These are phyloP conservation scores for Coriolopsis trogii DNA, from an alignment of 1,284 basidiomycete genomes.

Conservation along the genomic window DNA sequence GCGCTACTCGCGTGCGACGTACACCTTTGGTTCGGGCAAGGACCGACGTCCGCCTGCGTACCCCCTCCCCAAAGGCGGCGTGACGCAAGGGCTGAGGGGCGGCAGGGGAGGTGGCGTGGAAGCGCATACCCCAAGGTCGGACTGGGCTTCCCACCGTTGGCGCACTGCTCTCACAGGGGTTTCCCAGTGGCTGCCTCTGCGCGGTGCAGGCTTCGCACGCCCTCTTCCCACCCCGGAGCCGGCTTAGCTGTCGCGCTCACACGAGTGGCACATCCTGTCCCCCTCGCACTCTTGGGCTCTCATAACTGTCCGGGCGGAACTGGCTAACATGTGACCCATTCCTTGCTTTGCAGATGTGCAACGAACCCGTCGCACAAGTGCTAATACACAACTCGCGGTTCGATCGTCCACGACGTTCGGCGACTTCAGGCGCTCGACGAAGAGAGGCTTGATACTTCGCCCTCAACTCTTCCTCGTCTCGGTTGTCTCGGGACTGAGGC, in stretches of 20 bases:
- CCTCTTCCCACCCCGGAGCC: slow-evolving; percentile 18
- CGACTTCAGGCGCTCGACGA: too few species aligned
- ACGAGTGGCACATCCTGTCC: slow-evolving; percentile 18
- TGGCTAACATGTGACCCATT: slow-evolving; percentile 18
- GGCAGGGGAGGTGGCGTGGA: slow-evolving; percentile 14
- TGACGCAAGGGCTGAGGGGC: slow-evolving; percentile 6
- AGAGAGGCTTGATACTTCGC: too few species aligned
- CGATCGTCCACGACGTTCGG: too few species aligned
- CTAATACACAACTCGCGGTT: background rate
- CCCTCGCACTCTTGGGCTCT: too few species aligned
- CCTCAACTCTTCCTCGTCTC: too few species aligned
- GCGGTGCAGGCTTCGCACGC: slow-evolving; percentile 6
- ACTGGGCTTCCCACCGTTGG: slow-evolving; percentile 18
- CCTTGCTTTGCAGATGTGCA: slow-evolving; percentile 5
- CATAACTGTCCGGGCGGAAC: slow-evolving; percentile 10
- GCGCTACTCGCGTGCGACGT: slow-evolving; percentile 2
- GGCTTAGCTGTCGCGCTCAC: slow-evolving; percentile 12
- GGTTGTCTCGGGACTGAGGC: too few species aligned
- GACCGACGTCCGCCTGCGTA: slow-evolving; percentile 12
- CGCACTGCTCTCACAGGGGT: slow-evolving; percentile 11
- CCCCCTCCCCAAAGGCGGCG: background rate
- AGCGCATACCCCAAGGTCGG: slow-evolving; percentile 14
- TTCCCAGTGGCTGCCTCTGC: slow-evolving; percentile 16
- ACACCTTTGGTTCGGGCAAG: slow-evolving; percentile 5
- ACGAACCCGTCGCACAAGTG: background rate